These are phyloP conservation scores for Coniferiporia weirii DNA, from an alignment of 1,284 basidiomycete genomes.

Conservation along the genomic window DNA sequence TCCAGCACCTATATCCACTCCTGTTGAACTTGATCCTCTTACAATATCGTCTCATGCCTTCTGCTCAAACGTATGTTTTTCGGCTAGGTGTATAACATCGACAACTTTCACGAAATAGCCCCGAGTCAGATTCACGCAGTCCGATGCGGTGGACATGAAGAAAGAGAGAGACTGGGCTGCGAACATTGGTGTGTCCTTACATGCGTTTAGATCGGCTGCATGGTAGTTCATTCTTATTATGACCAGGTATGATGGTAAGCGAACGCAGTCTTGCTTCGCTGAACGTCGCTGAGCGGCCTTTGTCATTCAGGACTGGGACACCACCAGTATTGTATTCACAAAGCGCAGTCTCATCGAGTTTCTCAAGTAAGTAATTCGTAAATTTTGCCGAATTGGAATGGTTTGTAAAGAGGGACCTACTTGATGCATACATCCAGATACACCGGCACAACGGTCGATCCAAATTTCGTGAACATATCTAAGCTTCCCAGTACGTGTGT, in stretches of 20 bases:
- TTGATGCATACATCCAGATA: conserved; percentile 37
- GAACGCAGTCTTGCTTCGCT: neutral
- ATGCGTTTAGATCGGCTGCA: neutral
- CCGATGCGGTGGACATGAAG: conserved; percentile 46
- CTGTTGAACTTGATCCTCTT: too few relatives aligned
- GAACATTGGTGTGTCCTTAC: conserved; percentile 45
- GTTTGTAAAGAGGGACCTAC: neutral
- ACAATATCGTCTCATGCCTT: too few relatives aligned
- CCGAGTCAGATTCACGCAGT: conserved; percentile 50
- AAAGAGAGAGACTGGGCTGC: conserved; percentile 68
- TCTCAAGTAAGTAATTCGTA: conserved; percentile 48
- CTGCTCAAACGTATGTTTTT: neutral
- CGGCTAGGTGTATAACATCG: neutral
- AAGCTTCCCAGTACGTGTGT: conserved; percentile 58
- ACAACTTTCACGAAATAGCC: conserved; percentile 2
- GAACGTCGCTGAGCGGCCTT: neutral
- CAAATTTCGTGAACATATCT: conserved; percentile 62
- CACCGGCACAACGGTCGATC: conserved; percentile 64
- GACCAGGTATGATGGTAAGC: conserved; percentile 49
- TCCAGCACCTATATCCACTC: too few relatives aligned
- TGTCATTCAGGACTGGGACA: conserved; percentile 54
- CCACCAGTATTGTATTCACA: conserved; percentile 65
- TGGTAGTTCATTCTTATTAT: neutral
- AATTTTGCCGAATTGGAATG: neutral
- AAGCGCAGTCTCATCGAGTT: conserved; percentile 69